A percentile compares a stretch with the other conserved stretches of the same genome.
phyloP scores from a whole-genome alignment of 2,329 filamentous ascomycete species.

The Macrophomina phaseolina region DNA sequence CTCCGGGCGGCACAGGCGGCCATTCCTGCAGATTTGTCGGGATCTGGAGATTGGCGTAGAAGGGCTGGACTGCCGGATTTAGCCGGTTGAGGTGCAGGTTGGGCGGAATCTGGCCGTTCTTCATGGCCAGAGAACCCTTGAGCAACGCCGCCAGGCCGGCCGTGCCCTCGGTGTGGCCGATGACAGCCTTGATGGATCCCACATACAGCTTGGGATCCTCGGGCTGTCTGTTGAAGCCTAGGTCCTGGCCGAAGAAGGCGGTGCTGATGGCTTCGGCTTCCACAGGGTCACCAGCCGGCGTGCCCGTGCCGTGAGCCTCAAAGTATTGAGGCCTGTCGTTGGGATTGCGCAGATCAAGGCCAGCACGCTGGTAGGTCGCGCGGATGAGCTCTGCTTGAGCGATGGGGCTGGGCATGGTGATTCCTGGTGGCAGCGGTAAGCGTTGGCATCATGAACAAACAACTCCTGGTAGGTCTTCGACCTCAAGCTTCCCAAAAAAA shows the following conservation, averaged over 20 bases:
- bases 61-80: conserved; percentile 36
- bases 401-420: conserved; percentile 46
- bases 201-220: conserved; percentile 25
- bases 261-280: conserved; percentile 34
- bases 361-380: conserved; percentile 42
- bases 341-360: conserved; percentile 35
- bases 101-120: conserved; percentile 39
- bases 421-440: conserved; percentile 30
- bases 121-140: conserved; percentile 45
- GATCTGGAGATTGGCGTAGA: conserved; percentile 26
- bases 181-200: conserved; percentile 39
- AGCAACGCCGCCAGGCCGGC: conserved; percentile 42
- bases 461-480: too few relatives aligned
- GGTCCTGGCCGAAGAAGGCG: conserved; percentile 27
- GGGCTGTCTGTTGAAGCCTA: neutral
- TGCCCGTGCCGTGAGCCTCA: conserved; percentile 51
- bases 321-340: conserved; percentile 39
- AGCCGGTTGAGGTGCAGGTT: conserved; percentile 41
- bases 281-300: conserved; percentile 39
- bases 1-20: conserved; percentile 20
- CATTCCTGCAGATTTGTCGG: conserved; percentile 25
- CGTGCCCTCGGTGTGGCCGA: conserved; percentile 46
- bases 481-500: too few relatives aligned
- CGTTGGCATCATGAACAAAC: neutral
- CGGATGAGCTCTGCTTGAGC: conserved; percentile 45